A percentile compares a stretch with the other conserved stretches of the same genome.
Evolutionary conservation across 495 filamentous ascomycete genomes (phyloP).

Genomic region (Cetradonia linearis): DNA sequence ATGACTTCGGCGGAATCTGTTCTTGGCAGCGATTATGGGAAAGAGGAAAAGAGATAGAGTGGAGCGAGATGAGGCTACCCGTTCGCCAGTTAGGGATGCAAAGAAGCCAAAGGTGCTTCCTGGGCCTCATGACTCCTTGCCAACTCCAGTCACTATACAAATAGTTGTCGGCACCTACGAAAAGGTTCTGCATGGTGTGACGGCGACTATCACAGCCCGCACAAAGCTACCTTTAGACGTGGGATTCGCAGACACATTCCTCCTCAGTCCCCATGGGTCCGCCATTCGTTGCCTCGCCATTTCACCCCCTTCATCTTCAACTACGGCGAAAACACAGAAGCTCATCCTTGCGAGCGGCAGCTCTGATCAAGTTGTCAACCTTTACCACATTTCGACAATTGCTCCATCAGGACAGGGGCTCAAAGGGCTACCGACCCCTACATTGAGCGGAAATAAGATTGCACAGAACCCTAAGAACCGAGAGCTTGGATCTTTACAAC

Average conservation of each 20-base stretch:
- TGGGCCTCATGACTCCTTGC: neutral
- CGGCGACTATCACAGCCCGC: slow-evolving; percentile 49
- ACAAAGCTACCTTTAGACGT: slow-evolving; percentile 29
- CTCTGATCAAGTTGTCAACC: slow-evolving; percentile 87
- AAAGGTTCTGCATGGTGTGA: slow-evolving; percentile 82
- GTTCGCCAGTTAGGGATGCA: neutral
- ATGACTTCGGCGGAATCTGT: neutral
- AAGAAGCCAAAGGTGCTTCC: slow-evolving; percentile 9
- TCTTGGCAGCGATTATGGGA: slow-evolving; percentile 32
- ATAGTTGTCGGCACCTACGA: slow-evolving; percentile 94
- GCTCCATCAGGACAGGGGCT: slow-evolving; percentile 44
- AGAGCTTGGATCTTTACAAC: slow-evolving; percentile 74
- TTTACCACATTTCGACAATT: slow-evolving; percentile 77
- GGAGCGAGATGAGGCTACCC: neutral
- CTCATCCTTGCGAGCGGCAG: slow-evolving; percentile 79
- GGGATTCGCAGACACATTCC: slow-evolving; percentile 83
- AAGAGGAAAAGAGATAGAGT: slow-evolving; percentile 30
- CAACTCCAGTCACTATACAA: slow-evolving; percentile 42
- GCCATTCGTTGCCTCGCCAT: slow-evolving; percentile 76
- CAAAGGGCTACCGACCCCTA: slow-evolving; percentile 43
- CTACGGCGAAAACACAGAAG: slow-evolving; percentile 50
- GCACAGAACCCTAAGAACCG: slow-evolving; percentile 77
- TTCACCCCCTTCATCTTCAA: slow-evolving; percentile 42
- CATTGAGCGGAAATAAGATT: slow-evolving; percentile 55
- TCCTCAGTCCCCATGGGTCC: slow-evolving; percentile 87